Base-by-base conservation (phyloP, 768 basidiomycete species). In the Pleurotus pulmonarius region DNA sequence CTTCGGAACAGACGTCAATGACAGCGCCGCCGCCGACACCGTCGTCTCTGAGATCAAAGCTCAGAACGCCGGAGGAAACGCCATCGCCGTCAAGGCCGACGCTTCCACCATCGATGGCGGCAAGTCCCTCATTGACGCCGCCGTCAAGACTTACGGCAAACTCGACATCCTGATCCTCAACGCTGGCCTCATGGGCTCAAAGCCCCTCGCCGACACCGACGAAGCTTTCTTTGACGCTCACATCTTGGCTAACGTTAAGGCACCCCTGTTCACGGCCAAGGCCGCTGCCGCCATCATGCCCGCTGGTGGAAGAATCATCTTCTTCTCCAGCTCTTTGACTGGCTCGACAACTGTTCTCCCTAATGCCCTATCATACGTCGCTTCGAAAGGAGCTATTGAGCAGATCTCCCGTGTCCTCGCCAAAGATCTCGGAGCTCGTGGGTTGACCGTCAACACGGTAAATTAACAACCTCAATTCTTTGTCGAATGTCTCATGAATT, bases 161-260 rank as follows among this genome's bases (percentile, higher is more conserved):
- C 65, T 86, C 56, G 83, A 86, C 60, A 82, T 86, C 59, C 67
- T 86, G 29, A 77, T 85, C 13, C 71, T 83, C 49, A 85, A 83
- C 63, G 81, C 83, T 7, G 82, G 79, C 3, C 69, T 83, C 53
- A 83, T 84, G 83, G 77, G 77, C 9, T 73, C 70, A 60, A 80
- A 71, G 59, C 66, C 70, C 16, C 67, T 86, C 20, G 70, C 69
- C 8, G 78, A 82, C 25, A 65, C 81, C 18, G 80, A 81, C 49
- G 82, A 85, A 63, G 69, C 66, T n/a, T 75, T 74, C 58, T 85
- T 73, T 61, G 80, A 85, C 51, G 63, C 64, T 12, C 78, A 82
- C 59, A 75, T 83, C 58, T 68, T 79, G 55, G 74, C 74, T 40
- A 86, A 86, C 59, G 82, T 86, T 55, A 83, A 84, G 62, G 82